These are phyloP conservation scores for Solanum tacnaense DNA, from an alignment of 257 asterid genomes.

Conservation along the genomic window DNA sequence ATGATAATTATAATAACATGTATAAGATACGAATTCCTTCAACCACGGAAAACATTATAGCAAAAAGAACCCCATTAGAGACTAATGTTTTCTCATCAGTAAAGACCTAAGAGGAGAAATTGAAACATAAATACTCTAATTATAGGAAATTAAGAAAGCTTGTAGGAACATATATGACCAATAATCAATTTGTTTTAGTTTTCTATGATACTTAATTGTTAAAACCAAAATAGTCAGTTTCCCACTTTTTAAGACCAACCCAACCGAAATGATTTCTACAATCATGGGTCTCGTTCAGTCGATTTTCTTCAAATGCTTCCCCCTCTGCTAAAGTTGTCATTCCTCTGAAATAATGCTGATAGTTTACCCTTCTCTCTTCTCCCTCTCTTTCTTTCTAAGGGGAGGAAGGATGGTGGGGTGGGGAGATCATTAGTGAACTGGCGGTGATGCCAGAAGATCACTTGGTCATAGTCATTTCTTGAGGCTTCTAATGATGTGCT, in stretches of 20 bases:
- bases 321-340: not conserved
- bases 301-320: not conserved
- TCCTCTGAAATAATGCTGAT: not conserved
- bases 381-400: not conserved
- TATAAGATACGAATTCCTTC: not conserved
- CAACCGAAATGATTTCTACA: not conserved
- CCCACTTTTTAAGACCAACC: not conserved
- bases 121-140: not conserved
- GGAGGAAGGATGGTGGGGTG: not conserved
- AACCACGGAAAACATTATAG: not conserved
- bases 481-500: not conserved
- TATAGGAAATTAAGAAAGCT: not conserved
- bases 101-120: not conserved
- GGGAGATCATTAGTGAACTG: not conserved
- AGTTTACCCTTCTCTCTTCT: not conserved
- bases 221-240: not conserved
- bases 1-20: not conserved
- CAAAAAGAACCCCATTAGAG: not conserved
- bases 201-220: not conserved
- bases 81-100: not conserved
- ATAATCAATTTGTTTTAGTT: not conserved
- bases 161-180: not conserved
- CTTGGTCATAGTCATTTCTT: not conserved
- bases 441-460: not conserved
- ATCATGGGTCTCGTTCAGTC: not conserved